Base-by-base conservation (phyloP, 495 filamentous ascomycete genomes). In the Aspergillus ellipticus region DNA sequence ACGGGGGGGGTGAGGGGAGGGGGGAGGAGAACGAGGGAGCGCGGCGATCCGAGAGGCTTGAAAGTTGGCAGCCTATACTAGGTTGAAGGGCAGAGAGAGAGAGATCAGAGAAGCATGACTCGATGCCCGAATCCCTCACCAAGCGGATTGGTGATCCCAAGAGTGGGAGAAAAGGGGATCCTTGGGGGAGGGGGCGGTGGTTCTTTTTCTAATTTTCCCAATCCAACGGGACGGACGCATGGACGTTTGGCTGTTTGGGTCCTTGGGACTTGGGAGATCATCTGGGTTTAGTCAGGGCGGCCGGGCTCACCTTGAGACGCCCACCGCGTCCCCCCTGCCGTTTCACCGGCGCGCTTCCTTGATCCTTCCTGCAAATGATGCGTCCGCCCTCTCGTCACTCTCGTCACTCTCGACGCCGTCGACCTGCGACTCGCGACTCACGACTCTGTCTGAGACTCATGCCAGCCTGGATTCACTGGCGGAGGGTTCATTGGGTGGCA, bases 161-260 rank as follows among this genome's bases (percentile, higher is more conserved):
- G 45, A 17, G 11, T 16, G 22, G 35, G 9, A 6, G 22, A 29
- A 29, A 17, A 48, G 45, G 28, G 24, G 22, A 48, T 28, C 22
- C 15, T 21, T 45, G 8, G 13, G 16, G 7, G 24, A 29, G 24
- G 24, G 13, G 28, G 45, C 13, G 43, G 43, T 16, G 15, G 15
- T 48, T 48, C 22, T 48, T 48, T 48, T 48, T 48, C 16, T 48
- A 28, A 16, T 48, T 29, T 48, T 29, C n/a, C 24, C 28, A 16
- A 11, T 48, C 45, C 16, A 48, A 48, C 45, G 45, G 45, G 45
- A 48, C 45, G 45, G 45, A 48, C 45, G 45, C 45, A 48, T 48
- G 45, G 45, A 48, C 45, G 45, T 48, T 48, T 48, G 20, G 17
- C 10, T 45, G 13, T 45, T 48, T 48, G 45, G 24, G 24, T 4